Evolutionary conservation across 2,329 filamentous ascomycete species (phyloP), one percentile per base, ranked within the genome.

Genomic region (Seiridium unicorne): DNA sequence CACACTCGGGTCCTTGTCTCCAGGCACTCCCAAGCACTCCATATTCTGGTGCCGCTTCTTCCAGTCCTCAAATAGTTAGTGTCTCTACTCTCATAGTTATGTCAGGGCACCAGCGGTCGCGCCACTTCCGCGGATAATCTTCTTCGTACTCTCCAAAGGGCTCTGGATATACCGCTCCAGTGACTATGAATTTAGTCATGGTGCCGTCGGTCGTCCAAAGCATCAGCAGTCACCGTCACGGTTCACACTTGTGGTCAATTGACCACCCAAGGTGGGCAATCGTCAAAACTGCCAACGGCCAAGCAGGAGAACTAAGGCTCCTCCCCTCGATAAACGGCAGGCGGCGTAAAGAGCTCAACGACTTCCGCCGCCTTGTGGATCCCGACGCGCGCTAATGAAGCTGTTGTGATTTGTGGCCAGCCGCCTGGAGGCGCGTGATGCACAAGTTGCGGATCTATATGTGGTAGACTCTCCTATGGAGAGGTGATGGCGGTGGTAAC

Each of bases 101-200:
- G 8, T 55, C 40, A 26, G 44, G 35, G 51, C 51, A 55, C 49
- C 47, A 51, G 31, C 13, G 35, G 4, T 55, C 51, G n/a, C 51
- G 35, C 51, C 51, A 55, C 18, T n/a, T 38, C n/a, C 51, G 51
- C 51, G 51, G 51, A 38, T 55, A 35, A 11, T 55, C 51, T 6
- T 13, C 7, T 1, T 3, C 2, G 44, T 55, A 55, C 31, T 34
- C 31, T 2, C 49, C 49, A n/a, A 8, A 8, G n/a, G 51, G n/a
- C 1, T 40, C 34, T 13, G 51, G 51, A 18, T 55, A 55, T 11
- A 55, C 51, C 7, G 10, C 10, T 35, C 51, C 51, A n/a, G 10
- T 31, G n/a, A 31, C 35, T 18, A 6, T 11, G 13, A 18, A 55
- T 38, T n/a, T 40, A 31, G 10, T 55, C 18, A 55, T 13, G n/a